A percentile compares a stretch with the other conserved stretches of the same genome.
Conservation (phyloP, 495 filamentous ascomycete genomes). For the Parmelia sp. region DNA sequence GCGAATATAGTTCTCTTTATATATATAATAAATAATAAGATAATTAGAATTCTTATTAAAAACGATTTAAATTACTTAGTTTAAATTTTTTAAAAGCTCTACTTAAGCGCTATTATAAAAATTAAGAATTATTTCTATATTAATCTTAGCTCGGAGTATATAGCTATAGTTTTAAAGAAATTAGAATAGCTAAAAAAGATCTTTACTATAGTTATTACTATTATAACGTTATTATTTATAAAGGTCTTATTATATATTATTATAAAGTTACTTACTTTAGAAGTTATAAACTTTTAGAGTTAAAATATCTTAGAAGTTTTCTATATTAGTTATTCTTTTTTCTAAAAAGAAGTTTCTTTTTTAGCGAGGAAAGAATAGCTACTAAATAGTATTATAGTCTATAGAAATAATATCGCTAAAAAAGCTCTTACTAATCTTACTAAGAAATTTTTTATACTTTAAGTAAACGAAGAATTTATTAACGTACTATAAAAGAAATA, state of each 20-base stretch:
- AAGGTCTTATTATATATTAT: neutral
- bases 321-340: too few species aligned
- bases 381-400: neutral
- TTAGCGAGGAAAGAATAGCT: neutral
- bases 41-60: neutral
- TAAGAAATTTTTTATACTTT: too few species aligned
- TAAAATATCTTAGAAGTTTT: too few species aligned
- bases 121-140: neutral
- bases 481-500: constrained; percentile 2
- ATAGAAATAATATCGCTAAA: neutral
- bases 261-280: too few species aligned
- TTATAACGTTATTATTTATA: neutral
- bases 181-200: neutral
- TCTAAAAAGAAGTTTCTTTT: too few species aligned
- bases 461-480: constrained; percentile 1
- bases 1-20: neutral
- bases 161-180: neutral
- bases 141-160: neutral
- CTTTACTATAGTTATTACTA: neutral
- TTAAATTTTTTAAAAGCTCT: neutral
- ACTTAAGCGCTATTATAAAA: neutral
- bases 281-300: neutral
- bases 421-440: neutral
- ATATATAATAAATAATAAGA: neutral
- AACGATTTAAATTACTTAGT: neutral